Evolutionary conservation across 177 flowering plant species (phyloP), one percentile per base, ranked within the genome.

Genomic region (Tripterygium wilfordii): DNA sequence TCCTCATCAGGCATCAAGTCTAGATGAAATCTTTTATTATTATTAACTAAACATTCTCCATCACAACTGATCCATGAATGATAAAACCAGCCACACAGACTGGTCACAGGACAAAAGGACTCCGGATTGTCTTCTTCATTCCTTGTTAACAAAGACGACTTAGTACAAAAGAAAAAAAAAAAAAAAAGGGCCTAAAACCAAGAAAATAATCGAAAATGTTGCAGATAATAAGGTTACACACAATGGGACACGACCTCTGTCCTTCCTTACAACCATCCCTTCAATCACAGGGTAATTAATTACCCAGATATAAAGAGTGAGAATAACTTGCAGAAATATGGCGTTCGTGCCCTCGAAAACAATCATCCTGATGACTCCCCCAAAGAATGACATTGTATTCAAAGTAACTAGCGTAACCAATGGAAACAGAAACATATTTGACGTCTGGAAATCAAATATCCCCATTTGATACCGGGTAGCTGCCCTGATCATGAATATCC

Each of bases 261-360:
- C 85, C 45, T 60, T 77, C 64, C 77, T 72, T 1, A 54, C 13
- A 1, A 73, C 5, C 68, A 74, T 67, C 41, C 74, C 79, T 65
- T 79, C 74, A 23, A 77, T 50, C 10, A 82, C 26, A 0, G 83
- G 83, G 41, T 57, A 68, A 38, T 54, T 61, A 43, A 72, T 20
- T 0, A 53, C n/a, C 8, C 69, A 10, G n/a, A 56, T 33, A 57
- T 58, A 66, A 25, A 69, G 42, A 26, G 75, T 57, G 4, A 82
- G 49, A 37, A 66, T 49, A 18, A 60, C n/a, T 32, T 82, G 81
- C 23, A 37, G 51, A 24, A 65, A 45, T 75, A 75, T 46, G 27
- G 52, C 50, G 10, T 63, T 65, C 56, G n/a, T 39, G 17, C 51
- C 41, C 5, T 30, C 7, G 4, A 42, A 3, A 25, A 51, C 2